Evolutionary conservation across 495 filamentous ascomycete genomes (phyloP), one percentile per base, ranked within the genome.

Genomic region (Daldinia concentrica): DNA sequence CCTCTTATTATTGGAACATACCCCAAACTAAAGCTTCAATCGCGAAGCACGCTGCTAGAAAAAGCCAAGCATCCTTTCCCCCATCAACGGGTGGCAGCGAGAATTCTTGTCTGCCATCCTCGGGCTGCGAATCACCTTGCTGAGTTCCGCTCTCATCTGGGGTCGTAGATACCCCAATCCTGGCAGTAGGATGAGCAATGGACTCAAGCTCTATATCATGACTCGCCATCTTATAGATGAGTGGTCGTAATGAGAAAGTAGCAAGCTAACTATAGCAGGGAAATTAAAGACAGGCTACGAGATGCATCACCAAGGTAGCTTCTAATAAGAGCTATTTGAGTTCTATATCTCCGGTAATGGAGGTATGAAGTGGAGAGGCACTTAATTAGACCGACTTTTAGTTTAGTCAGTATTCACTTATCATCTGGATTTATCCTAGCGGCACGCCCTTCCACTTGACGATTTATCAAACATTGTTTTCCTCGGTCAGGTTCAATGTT

Each of bases 11-110:
- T 43, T 24, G 3, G 19, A 41, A 74, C 76, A 68, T 74, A 86
- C 86, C 87, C 88, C 87, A 90, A 48, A 87, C 80, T 6, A 89
- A 70, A 19, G 81, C 85, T 65, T 90, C 88, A 8, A 90, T 78
- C 24, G 83, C 73, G 71, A 89, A 90, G 58, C 84, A 82, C 8
- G 83, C 84, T 3, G 82, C 74, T 9, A 91, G 78, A 68, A 86
- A 86, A 0, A 89, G 79, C 84, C 87, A 91, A 9, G 89, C 88
- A 50, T 84, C 76, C 60, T 82, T 84, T 3, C 87, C 88, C 7
- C 85, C 78, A 73, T 90, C 88, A 22, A 74, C 81, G 11, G 82
- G 83, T 6, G 86, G 86, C 24, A 90, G 77, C 11, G 79, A 82
- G 63, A 79, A 79, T 34, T 77, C 75, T 27, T 75, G 72, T 48